Conservation (phyloP, 129 eudicot species). For the Rutidosis leptorrhynchoides region DNA sequence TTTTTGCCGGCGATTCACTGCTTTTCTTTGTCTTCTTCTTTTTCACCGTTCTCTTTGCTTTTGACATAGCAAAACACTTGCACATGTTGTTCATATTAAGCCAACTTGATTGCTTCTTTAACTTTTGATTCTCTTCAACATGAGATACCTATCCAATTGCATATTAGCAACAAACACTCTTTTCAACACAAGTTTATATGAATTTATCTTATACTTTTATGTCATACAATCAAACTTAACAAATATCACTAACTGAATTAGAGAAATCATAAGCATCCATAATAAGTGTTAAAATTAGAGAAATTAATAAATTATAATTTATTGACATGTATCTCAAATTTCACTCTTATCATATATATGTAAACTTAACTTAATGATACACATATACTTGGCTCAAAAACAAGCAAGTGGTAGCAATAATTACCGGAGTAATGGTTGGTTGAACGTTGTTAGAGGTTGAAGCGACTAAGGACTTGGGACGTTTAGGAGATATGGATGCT, state of each 20-base stretch:
- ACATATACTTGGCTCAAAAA: background rate
- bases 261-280: background rate
- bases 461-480: constrained; percentile 17
- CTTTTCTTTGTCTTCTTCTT: constrained; percentile 26
- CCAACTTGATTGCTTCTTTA: constrained; percentile 23
- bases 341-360: background rate
- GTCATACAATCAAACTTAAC: background rate
- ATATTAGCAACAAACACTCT: background rate
- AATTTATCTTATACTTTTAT: background rate
- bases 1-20: constrained; percentile 18
- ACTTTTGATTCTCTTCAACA: constrained; percentile 22
- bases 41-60: constrained; percentile 22
- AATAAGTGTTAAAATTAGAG: background rate
- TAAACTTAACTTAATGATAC: background rate
- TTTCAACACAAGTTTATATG: background rate
- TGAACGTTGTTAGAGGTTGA: constrained; percentile 13
- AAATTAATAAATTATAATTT: too few relatives aligned
- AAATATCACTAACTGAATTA: background rate
- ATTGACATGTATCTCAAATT: background rate
- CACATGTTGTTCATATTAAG: constrained; percentile 22
- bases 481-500: constrained; percentile 30
- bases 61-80: constrained; percentile 32
- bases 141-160: constrained; percentile 11
- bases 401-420: background rate
- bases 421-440: constrained; percentile 31